Conservation (phyloP, 129 eudicot genomes). For the Ambrosia artemisiifolia region DNA sequence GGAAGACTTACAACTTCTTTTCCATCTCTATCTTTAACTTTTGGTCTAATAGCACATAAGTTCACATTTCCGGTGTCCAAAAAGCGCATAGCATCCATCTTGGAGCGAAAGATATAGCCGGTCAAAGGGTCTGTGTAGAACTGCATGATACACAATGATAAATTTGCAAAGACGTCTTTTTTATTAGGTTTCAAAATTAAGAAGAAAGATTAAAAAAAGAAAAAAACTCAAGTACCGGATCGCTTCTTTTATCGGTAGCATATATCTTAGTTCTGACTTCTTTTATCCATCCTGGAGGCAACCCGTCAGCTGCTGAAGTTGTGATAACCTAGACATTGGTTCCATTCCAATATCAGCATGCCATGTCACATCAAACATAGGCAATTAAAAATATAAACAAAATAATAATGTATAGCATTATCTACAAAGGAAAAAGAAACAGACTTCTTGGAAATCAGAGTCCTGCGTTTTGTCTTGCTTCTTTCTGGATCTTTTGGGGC, state of each 20-base stretch:
- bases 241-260: slow-evolving; percentile 34
- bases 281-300: slow-evolving; percentile 83
- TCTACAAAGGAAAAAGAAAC: slow-evolving; percentile 20
- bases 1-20: slow-evolving; percentile 24
- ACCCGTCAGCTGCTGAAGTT: slow-evolving; percentile 44
- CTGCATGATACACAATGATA: slow-evolving; percentile 33
- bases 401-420: slow-evolving; percentile 6
- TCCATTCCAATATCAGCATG: slow-evolving; percentile 17
- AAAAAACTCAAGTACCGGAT: slow-evolving; percentile 44
- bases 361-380: neutral
- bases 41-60: slow-evolving; percentile 52
- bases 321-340: slow-evolving; percentile 42
- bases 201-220: neutral
- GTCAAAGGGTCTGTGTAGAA: slow-evolving; percentile 52
- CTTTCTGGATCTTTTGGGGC: slow-evolving; percentile 26
- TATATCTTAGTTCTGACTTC: slow-evolving; percentile 48
- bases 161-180: neutral
- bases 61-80: slow-evolving; percentile 58
- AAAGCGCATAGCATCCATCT: slow-evolving; percentile 60
- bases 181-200: neutral
- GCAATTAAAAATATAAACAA: neutral
- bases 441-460: slow-evolving; percentile 26
- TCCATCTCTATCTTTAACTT: slow-evolving; percentile 35
- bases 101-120: slow-evolving; percentile 63
- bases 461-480: slow-evolving; percentile 18